Evolutionary conservation across 2,329 filamentous ascomycete species (phyloP), one percentile per base, ranked within the genome.

Genomic region (Davidsoniella eucalypti): DNA sequence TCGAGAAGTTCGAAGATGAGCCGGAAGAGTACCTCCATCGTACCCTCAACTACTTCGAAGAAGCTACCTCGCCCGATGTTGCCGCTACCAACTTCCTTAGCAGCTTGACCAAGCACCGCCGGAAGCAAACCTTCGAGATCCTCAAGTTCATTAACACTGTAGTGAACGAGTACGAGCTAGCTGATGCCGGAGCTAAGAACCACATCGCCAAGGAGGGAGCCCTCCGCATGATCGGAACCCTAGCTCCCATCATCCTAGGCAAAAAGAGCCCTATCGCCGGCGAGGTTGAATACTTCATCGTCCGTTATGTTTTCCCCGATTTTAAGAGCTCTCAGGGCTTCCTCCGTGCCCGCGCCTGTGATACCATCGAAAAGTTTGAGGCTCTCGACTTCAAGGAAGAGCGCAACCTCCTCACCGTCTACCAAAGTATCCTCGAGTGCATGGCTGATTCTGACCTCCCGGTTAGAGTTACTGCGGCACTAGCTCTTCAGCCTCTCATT

Each of bases 241-340:
- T 98, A 44, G 86, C 92, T 0, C 85, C 87, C 29, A 90, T 98
- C 48, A 93, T 98, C 45, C 73, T 98, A 36, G 87, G 87, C 58
- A 98, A 96, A 74, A 96, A 96, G 75, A 95, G 88, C 61, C 92
- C 92, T 1, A 95, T 98, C 57, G 92, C 90, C 36, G 84, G 94
- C 61, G 87, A 96, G 65, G 88, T 96, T 52, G 92, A 98, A 65
- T 95, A 94, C 65, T 98, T 98, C 72, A 84, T 98, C 57, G 90
- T 96, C 49, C 84, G 90, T 60, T 94, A 96, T 61, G 92, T 98
- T 52, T 96, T 98, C 71, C 92, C 92, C 44, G 92, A 98, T 61
- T 98, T 98, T 71, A 81, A 86, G 58, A 96, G 87, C 66, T 73
- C 79, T 12, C 85, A 94, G 61, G 92, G 90, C 36, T 96, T 88